A percentile compares a stretch with the other conserved stretches of the same genome.
phyloP scores from a whole-genome alignment of 2,329 filamentous ascomycete species.

The Acephala macrosclerotiorum region DNA sequence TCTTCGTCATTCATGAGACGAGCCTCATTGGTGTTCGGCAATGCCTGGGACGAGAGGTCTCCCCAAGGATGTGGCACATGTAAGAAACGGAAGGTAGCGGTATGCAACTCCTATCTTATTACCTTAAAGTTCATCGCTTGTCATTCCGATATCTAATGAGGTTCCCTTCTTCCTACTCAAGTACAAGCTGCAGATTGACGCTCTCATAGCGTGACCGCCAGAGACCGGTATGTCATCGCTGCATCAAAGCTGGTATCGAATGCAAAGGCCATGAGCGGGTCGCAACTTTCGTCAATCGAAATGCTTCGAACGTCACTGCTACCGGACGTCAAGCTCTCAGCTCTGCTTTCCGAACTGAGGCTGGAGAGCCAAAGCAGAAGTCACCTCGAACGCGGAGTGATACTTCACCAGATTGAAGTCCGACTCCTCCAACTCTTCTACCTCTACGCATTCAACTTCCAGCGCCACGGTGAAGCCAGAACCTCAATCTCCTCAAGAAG shows the following conservation, averaged over 20 bases:
- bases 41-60: conserved; percentile 4
- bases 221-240: background rate
- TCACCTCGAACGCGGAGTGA: background rate
- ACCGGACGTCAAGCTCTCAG: background rate
- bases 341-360: background rate
- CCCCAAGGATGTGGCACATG: conserved; percentile 6
- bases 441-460: background rate
- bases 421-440: background rate
- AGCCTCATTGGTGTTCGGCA: background rate
- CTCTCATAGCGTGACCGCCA: background rate
- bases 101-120: background rate
- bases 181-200: background rate
- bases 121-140: background rate
- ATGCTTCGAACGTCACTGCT: conserved; percentile 6
- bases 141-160: background rate
- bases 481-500: background rate
- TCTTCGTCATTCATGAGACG: background rate
- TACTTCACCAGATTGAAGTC: background rate
- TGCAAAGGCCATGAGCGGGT: background rate
- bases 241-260: conserved; percentile 2
- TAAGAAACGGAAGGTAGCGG: conserved; percentile 5
- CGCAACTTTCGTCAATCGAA: conserved; percentile 7
- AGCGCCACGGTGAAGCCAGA: background rate
- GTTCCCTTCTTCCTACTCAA: background rate
- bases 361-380: background rate